These are phyloP conservation scores for Cutaneotrichosporon cyanovorans DNA, from an alignment of 1,284 basidiomycete genomes.

Conservation along the genomic window DNA sequence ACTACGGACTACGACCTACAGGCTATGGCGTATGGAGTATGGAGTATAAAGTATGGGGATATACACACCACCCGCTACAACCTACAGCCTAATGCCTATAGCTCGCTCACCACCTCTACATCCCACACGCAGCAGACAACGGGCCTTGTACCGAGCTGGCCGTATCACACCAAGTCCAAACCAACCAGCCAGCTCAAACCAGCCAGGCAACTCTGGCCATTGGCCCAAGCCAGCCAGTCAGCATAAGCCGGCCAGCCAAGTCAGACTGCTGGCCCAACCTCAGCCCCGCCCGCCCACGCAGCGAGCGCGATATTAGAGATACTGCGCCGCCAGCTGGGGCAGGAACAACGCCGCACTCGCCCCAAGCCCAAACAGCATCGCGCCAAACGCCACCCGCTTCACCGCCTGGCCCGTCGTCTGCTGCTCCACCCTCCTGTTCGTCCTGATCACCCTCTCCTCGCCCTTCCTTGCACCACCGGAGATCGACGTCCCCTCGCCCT, in stretches of 20 bases:
- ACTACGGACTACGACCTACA: not conserved
- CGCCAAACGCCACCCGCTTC: constrained; percentile 39
- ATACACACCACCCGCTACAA: not conserved
- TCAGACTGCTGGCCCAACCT: no score
- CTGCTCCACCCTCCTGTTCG: constrained; percentile 34
- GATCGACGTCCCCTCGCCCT: constrained; percentile 32
- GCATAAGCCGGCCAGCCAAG: no score
- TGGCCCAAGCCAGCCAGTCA: no score
- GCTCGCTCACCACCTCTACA: no score
- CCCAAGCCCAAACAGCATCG: constrained; percentile 41
- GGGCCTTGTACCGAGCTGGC: no score
- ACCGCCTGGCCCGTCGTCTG: constrained; percentile 20
- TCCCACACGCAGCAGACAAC: no score
- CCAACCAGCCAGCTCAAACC: no score
- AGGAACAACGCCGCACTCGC: constrained; percentile 32
- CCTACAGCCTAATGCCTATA: not conserved
- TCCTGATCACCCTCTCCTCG: constrained; percentile 29
- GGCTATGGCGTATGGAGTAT: not conserved
- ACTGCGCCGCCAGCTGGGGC: constrained; percentile 2
- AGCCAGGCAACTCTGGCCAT: no score
- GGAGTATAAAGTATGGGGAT: not conserved
- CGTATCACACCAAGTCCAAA: no score
- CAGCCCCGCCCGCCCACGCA: no score
- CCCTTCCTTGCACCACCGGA: constrained; percentile 25
- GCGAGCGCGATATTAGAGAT: not conserved